These are phyloP conservation scores for Tylopilus felleus DNA, from an alignment of 768 basidiomycete species.

Conservation along the genomic window DNA sequence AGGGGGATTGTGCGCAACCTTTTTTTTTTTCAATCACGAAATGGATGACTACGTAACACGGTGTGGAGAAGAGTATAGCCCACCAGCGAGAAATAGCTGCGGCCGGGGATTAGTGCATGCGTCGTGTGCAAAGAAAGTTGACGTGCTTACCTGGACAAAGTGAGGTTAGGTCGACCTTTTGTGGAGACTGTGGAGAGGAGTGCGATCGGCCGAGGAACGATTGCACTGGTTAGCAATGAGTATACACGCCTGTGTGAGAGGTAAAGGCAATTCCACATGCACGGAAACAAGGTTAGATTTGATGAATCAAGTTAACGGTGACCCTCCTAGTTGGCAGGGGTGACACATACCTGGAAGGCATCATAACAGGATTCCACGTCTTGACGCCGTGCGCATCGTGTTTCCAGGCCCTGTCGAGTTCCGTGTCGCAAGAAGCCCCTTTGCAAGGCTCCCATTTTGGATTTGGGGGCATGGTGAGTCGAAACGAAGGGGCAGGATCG, in stretches of 20 bases:
- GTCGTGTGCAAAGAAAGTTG: not conserved
- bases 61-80: slow-evolving; percentile 12
- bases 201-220: slow-evolving; percentile 60
- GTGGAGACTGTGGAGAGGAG: slow-evolving; percentile 59
- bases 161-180: slow-evolving; percentile 54
- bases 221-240: slow-evolving; percentile 51
- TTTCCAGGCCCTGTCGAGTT: slow-evolving; percentile 27
- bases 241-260: slow-evolving; percentile 36
- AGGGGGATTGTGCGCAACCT: slow-evolving; percentile 63
- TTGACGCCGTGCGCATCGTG: slow-evolving; percentile 36
- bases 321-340: slow-evolving; percentile 6
- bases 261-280: slow-evolving; percentile 24
- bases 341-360: slow-evolving; percentile 27
- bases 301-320: slow-evolving; percentile 10
- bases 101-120: slow-evolving; percentile 11
- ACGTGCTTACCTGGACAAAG: slow-evolving; percentile 57
- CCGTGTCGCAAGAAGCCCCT: slow-evolving; percentile 26
- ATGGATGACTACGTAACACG: slow-evolving; percentile 8
- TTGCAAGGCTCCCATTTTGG: slow-evolving; percentile 44
- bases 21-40: slow-evolving; percentile 3
- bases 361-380: slow-evolving; percentile 40
- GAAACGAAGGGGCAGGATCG: slow-evolving; percentile 11
- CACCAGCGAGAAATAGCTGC: slow-evolving; percentile 64
- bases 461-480: slow-evolving; percentile 37
- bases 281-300: slow-evolving; percentile 16